A percentile compares a stretch with the other conserved stretches of the same genome.
Evolutionary conservation across 768 basidiomycete genomes (phyloP).

Genomic region (Phlegmacium glaucopus): DNA sequence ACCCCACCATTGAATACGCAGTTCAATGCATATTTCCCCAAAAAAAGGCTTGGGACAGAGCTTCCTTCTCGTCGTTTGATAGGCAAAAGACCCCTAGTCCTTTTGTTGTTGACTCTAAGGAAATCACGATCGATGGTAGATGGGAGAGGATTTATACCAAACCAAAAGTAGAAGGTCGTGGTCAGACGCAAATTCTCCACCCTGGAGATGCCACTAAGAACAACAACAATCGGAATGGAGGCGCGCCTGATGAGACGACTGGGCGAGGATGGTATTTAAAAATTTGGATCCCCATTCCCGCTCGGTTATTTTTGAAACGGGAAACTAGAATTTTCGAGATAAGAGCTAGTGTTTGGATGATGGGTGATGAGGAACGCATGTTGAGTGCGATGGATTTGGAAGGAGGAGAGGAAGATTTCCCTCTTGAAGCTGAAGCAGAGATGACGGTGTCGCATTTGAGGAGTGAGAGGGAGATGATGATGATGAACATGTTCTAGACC

Average conservation of each 20-base stretch:
- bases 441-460: slow-evolving; percentile 44
- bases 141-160: no score
- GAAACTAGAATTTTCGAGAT: slow-evolving; percentile 44
- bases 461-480: slow-evolving; percentile 35
- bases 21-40: slow-evolving; percentile 8
- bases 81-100: not conserved
- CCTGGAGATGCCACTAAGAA: not conserved
- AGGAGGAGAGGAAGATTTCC: slow-evolving; percentile 10
- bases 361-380: slow-evolving; percentile 20
- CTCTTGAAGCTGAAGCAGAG: slow-evolving; percentile 21
- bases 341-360: slow-evolving; percentile 33
- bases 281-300: slow-evolving; percentile 47
- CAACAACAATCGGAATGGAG: not conserved
- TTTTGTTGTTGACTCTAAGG: not conserved
- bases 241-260: slow-evolving; percentile 17
- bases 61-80: not conserved
- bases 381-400: slow-evolving; percentile 15
- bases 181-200: not conserved
- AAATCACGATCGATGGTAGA: no score
- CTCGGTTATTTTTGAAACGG: slow-evolving; percentile 40
- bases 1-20: slow-evolving; percentile 6
- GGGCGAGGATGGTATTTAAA: slow-evolving; percentile 32
- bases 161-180: no score
- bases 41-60: not conserved
- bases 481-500: slow-evolving; percentile 6